phyloP scores from a whole-genome alignment of 2,329 filamentous ascomycete genomes.

The Westerdykella aurantiaca region DNA sequence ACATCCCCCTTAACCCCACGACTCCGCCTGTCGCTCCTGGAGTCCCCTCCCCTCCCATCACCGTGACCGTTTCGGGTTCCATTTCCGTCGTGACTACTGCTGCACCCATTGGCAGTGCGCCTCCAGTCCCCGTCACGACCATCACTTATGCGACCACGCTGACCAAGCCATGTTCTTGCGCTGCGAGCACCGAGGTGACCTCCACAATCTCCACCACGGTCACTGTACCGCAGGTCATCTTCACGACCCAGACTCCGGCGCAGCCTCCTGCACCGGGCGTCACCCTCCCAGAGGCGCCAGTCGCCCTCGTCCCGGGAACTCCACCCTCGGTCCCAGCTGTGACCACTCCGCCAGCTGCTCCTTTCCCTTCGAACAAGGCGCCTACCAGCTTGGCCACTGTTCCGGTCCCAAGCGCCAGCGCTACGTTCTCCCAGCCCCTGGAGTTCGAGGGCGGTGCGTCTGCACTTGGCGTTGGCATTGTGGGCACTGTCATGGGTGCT shows the following conservation, averaged over 20 bases:
- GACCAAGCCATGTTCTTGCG: conserved; percentile 26
- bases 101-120: conserved; percentile 5
- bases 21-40: conserved; percentile 13
- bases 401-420: conserved; percentile 13
- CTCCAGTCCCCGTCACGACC: conserved; percentile 31
- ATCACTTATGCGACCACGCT: conserved; percentile 40
- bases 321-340: conserved; percentile 28
- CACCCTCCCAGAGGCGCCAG: conserved; percentile 23
- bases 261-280: conserved; percentile 16
- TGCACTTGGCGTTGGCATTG: conserved; percentile 16
- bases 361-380: conserved; percentile 16
- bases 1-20: conserved; percentile 46
- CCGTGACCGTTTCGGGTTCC: conserved; percentile 3
- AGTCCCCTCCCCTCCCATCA: background rate
- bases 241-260: conserved; percentile 35
- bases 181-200: conserved; percentile 22
- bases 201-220: conserved; percentile 36
- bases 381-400: conserved; percentile 20
- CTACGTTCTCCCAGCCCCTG: conserved; percentile 19
- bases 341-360: conserved; percentile 14
- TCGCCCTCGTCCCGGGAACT: conserved; percentile 34
- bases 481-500: conserved; percentile 24
- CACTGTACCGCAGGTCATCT: conserved; percentile 44
- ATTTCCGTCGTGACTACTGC: conserved; percentile 13
- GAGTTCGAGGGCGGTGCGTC: conserved; percentile 34